A percentile compares a stretch with the other conserved stretches of the same genome.
Conservation (phyloP, 2,329 filamentous ascomycete species). For the Ophiognomonia clavigignenti-juglandacearum region DNA sequence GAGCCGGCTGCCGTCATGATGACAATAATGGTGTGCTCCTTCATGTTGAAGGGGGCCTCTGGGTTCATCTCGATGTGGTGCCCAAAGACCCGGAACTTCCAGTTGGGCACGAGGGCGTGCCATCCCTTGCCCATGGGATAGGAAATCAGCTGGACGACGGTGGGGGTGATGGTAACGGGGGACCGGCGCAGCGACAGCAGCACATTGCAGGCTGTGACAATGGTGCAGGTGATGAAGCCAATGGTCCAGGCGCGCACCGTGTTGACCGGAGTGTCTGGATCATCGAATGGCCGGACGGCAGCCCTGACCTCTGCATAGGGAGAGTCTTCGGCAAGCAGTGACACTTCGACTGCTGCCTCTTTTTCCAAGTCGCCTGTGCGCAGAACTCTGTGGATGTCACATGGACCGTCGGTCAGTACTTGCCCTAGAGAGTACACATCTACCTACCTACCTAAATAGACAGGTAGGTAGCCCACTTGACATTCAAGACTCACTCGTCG, state of each 20-base stretch:
- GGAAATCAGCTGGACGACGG: slow-evolving; percentile 50
- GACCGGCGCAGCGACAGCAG: slow-evolving; percentile 45
- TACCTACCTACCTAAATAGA: no score
- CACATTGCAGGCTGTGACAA: slow-evolving; percentile 53
- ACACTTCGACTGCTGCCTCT: slow-evolving; percentile 32
- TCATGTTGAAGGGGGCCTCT: slow-evolving; percentile 36
- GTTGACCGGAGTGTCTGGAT: slow-evolving; percentile 47
- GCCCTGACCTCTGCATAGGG: slow-evolving; percentile 49
- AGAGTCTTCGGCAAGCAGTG: slow-evolving; percentile 48
- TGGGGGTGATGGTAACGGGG: slow-evolving; percentile 46
- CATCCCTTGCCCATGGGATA: slow-evolving; percentile 38
- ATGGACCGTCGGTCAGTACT: no score
- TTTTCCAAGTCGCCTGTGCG: slow-evolving; percentile 11
- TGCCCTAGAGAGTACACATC: no score
- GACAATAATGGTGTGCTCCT: slow-evolving; percentile 43
- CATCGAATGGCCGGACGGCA: slow-evolving; percentile 40
- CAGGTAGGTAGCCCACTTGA: not conserved
- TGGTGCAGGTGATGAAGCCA: slow-evolving; percentile 51
- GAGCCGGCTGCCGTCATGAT: slow-evolving; percentile 37
- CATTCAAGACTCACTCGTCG: slow-evolving; percentile 36
- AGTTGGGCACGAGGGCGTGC: slow-evolving; percentile 23
- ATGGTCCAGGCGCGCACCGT: slow-evolving; percentile 58
- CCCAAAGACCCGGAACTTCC: slow-evolving; percentile 28
- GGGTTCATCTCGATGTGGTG: slow-evolving; percentile 31
- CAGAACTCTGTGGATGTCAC: slow-evolving; percentile 3